Evolutionary conservation across 2,329 filamentous ascomycete genomes (phyloP).

Genomic region (Colletotrichum viniferum): DNA sequence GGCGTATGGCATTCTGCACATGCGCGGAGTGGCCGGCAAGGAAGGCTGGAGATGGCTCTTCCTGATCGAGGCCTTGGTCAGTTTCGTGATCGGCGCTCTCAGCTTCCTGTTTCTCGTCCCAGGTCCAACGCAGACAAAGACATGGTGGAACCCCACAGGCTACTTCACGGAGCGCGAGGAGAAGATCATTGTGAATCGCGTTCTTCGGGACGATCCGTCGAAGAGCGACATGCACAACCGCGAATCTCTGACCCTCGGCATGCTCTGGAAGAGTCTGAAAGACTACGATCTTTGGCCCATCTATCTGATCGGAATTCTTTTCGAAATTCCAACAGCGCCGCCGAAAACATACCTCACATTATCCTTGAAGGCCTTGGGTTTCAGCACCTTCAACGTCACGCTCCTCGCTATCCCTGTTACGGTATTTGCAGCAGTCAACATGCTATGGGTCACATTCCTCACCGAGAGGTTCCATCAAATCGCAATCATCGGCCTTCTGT

Average conservation of each 20-base stretch:
- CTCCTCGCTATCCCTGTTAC: slow-evolving; percentile 54
- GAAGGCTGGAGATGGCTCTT: slow-evolving; percentile 56
- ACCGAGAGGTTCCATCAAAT: slow-evolving; percentile 53
- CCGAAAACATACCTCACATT: slow-evolving; percentile 57
- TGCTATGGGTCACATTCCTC: slow-evolving; percentile 49
- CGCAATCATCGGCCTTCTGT: slow-evolving; percentile 45
- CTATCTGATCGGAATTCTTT: slow-evolving; percentile 53
- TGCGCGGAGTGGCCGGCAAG: slow-evolving; percentile 38
- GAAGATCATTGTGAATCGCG: slow-evolving; percentile 62
- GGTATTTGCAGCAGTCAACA: not conserved
- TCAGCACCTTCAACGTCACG: slow-evolving; percentile 52
- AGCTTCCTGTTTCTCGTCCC: slow-evolving; percentile 22
- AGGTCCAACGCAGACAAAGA: not conserved
- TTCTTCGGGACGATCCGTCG: slow-evolving; percentile 59
- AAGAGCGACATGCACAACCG: slow-evolving; percentile 65
- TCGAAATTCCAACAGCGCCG: slow-evolving; percentile 51
- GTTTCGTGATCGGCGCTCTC: slow-evolving; percentile 12
- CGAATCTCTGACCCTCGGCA: slow-evolving; percentile 50
- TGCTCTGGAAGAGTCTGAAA: slow-evolving; percentile 50
- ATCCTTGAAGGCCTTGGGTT: slow-evolving; percentile 53
- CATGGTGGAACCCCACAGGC: slow-evolving; percentile 26
- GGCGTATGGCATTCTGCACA: slow-evolving; percentile 42
- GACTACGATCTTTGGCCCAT: slow-evolving; percentile 65
- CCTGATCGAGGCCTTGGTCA: slow-evolving; percentile 47
- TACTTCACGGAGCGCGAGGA: slow-evolving; percentile 64